Conservation (phyloP, 208 protist genomes). For the Crithidia fasciculata region DNA sequence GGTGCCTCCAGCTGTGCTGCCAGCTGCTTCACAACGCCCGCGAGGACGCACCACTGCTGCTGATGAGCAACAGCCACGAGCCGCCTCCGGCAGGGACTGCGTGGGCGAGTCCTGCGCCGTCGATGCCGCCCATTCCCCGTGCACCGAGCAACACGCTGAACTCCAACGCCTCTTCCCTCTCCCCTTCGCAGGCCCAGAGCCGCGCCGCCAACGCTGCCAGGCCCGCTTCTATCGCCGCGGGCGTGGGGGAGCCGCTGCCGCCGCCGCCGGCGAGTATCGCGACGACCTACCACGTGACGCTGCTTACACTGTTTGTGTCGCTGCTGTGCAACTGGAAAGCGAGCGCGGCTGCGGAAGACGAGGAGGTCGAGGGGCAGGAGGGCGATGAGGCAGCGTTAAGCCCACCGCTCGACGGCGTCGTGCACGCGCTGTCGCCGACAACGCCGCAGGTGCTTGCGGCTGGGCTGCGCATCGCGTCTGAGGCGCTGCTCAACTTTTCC, state of each 20-base stretch:
- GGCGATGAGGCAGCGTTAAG: conserved; percentile 1
- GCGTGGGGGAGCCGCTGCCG: conserved; percentile 1
- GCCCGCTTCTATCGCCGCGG: not conserved
- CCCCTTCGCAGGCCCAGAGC: conserved; percentile 6
- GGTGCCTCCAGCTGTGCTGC: conserved; percentile 67
- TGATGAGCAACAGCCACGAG: conserved; percentile 13
- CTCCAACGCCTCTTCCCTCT: conserved; percentile 7
- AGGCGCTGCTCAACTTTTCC: conserved; percentile 45
- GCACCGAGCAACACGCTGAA: conserved; percentile 8
- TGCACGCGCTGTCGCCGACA: conserved; percentile 39
- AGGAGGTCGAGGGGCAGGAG: not conserved
- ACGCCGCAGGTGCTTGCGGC: conserved; percentile 29
- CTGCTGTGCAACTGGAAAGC: conserved; percentile 57
- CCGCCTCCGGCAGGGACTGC: not conserved
- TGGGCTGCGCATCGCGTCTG: conserved; percentile 28
- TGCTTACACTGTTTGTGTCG: conserved; percentile 52
- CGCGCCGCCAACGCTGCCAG: not conserved
- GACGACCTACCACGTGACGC: conserved; percentile 39
- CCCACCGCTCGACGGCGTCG: conserved; percentile 35
- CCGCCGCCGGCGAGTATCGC: conserved; percentile 21
- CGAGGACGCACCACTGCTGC: conserved; percentile 26
- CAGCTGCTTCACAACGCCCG: conserved; percentile 53
- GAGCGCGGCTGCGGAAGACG: not conserved
- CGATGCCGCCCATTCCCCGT: conserved; percentile 19
- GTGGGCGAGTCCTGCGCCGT: not conserved